Conservation (phyloP, 108 stramenopile genomes). For the Nitzschia palea region DNA sequence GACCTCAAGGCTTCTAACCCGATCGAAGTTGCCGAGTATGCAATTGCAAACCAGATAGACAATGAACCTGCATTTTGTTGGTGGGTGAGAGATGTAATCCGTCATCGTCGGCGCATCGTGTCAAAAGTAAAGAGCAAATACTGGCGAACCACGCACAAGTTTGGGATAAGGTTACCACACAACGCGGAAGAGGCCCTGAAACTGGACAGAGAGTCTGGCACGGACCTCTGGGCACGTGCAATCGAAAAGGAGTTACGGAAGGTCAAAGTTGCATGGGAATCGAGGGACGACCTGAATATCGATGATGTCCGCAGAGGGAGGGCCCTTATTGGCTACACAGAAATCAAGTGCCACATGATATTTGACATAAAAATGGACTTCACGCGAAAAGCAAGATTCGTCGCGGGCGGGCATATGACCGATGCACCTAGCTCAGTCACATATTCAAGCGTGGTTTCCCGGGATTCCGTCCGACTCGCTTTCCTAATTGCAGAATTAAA, state of each 20-base stretch:
- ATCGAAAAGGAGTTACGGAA: slow-evolving; percentile 47
- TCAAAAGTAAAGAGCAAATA: no score
- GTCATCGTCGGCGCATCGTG: no score
- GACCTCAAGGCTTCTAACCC: slow-evolving; percentile 53
- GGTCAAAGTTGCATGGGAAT: slow-evolving; percentile 35
- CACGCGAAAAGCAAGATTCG: slow-evolving; percentile 18
- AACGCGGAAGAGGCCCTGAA: slow-evolving; percentile 23
- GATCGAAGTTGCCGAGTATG: no score
- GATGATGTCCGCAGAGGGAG: no score
- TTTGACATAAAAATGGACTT: background rate
- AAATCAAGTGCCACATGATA: no score
- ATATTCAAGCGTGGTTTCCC: slow-evolving; percentile 35
- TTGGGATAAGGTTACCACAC: slow-evolving; percentile 27
- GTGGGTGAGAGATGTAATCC: no score
- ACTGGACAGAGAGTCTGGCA: slow-evolving; percentile 37
- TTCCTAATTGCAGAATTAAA: slow-evolving; percentile 37
- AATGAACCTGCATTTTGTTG: no score
- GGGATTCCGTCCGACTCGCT: slow-evolving; percentile 43
- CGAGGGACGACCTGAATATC: no score
- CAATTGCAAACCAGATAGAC: no score
- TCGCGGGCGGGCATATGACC: slow-evolving; percentile 42
- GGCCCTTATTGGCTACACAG: no score
- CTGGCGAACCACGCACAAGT: slow-evolving; percentile 37
- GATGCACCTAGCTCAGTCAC: slow-evolving; percentile 34
- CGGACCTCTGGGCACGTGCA: slow-evolving; percentile 27